Evolutionary conservation across 2,329 filamentous ascomycete genomes (phyloP), one percentile per base, ranked within the genome.

Genomic region (Neofusicoccum sp.): DNA sequence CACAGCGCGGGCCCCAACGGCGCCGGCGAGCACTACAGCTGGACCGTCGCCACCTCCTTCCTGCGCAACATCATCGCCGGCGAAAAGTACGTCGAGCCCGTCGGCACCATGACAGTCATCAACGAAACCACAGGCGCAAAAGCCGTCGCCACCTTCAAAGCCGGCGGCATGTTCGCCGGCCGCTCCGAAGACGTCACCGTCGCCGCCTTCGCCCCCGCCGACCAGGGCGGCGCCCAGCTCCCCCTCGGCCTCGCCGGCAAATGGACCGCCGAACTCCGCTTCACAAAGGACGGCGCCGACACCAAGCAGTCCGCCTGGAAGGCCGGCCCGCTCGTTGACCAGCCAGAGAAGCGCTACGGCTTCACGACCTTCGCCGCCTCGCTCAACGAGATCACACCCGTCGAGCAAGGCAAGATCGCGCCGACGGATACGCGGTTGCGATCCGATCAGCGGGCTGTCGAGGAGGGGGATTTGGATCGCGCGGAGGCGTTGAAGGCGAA

Each of bases 61-160:
- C 78, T 99, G 59, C 87, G 95, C 49, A 99, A 99, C 72, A 91
- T 99, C 57, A 96, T 99, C 60, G 93, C 96, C 68, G 95, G 95
- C 40, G 95, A 99, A 76, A 99, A 98, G 76, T 99, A 99, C 71
- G 87, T 98, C 11, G 95, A 99, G 76, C 95, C 95, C 0, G 91
- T 96, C 0, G 93, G 93, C 47, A 91, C 85, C 44, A 95, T 98
- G 90, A 86, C 88, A 26, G 85, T 99, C 34, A 78, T 85, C 65
- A 93, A 93, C 72, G 95, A 99, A 69, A 89, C 84, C 4, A 91
- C 88, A 0, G 91, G 93, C 6, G 86, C 89, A 66, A 93, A 91
- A 71, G 90, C 92, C 1, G 82, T 88, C n/a, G 86, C 91, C 48
- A 92, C 93, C 61, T 99, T 99, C 79, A 96, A 95, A 72, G 86